A percentile compares a stretch with the other conserved stretches of the same genome.
Conservation (phyloP, 176 grass and related monocot species). For the Oryza australiensis region DNA sequence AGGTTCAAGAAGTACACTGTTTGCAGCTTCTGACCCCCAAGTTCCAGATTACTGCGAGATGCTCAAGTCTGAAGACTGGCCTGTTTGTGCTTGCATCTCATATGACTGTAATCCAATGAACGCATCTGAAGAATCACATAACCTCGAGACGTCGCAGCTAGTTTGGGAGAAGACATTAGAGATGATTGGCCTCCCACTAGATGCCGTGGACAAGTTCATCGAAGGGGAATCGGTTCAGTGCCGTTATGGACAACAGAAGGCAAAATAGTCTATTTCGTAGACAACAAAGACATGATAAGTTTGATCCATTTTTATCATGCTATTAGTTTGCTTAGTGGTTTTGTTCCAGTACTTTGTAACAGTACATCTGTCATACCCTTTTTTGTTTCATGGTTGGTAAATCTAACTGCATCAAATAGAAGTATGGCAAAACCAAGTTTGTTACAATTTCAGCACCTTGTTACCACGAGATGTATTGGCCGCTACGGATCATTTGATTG, state of each 20-base stretch:
- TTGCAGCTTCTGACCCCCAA: conserved; percentile 84
- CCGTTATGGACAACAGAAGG: conserved; percentile 44
- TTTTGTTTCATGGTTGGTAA: not conserved
- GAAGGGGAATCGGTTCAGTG: conserved; percentile 67
- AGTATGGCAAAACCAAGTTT: not conserved
- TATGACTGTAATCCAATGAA: conserved; percentile 89
- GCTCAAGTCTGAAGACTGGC: conserved; percentile 92
- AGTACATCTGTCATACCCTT: not conserved
- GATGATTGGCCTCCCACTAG: conserved; percentile 63
- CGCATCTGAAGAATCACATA: conserved; percentile 92
- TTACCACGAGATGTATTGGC: no score
- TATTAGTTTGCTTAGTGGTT: conserved; percentile 19
- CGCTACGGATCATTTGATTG: no score
- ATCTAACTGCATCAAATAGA: not conserved
- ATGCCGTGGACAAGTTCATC: conserved; percentile 80
- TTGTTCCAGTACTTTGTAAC: conserved; percentile 5
- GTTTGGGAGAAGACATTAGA: conserved; percentile 94
- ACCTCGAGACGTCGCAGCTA: conserved; percentile 59
- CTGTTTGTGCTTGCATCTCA: conserved; percentile 81
- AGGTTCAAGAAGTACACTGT: conserved; percentile 88
- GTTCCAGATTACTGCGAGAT: conserved; percentile 79
- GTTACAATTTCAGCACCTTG: no score
- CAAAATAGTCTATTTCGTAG: conserved; percentile 27
- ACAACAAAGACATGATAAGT: not conserved
- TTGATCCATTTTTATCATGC: not conserved